A percentile compares a stretch with the other conserved stretches of the same genome.
phyloP scores from a whole-genome alignment of 2,329 filamentous ascomycete species.

The Pyrenophora seminiperda region DNA sequence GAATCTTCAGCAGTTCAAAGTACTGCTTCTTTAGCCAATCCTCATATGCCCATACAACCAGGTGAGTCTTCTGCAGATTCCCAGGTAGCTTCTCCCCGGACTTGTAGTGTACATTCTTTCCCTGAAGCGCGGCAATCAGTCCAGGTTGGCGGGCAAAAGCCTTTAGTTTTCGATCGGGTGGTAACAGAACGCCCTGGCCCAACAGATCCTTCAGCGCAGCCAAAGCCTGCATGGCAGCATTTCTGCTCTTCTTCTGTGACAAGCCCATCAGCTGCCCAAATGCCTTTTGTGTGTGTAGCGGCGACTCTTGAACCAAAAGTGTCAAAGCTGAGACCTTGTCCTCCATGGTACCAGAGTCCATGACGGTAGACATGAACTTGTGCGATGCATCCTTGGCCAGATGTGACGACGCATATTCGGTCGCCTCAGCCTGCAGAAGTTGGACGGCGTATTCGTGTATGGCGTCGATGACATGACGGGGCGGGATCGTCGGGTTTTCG shows the following conservation, averaged over 20 bases:
- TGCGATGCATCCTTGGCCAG: constrained; percentile 82
- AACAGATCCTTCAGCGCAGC: constrained; percentile 93
- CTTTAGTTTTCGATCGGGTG: constrained; percentile 78
- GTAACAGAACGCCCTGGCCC: constrained; percentile 83
- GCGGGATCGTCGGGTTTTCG: constrained; percentile 54
- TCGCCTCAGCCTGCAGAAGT: constrained; percentile 78
- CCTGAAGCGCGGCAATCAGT: constrained; percentile 72
- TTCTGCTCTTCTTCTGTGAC: constrained; percentile 91
- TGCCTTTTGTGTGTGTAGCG: constrained; percentile 87
- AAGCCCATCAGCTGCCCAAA: constrained; percentile 82
- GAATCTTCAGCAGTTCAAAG: constrained; percentile 88
- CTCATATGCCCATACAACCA: constrained; percentile 90
- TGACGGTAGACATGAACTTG: constrained; percentile 96
- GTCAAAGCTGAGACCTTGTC: constrained; percentile 97
- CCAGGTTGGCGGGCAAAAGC: constrained; percentile 80
- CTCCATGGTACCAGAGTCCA: constrained; percentile 92
- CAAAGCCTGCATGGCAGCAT: constrained; percentile 89
- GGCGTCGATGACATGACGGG: constrained; percentile 60
- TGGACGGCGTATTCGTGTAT: constrained; percentile 73
- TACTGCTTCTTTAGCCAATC: constrained; percentile 94
- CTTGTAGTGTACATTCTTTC: constrained; percentile 67
- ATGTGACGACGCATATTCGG: constrained; percentile 72
- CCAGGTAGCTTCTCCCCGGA: constrained; percentile 73
- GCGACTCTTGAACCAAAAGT: constrained; percentile 92
- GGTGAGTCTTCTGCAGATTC: constrained; percentile 73